These are phyloP conservation scores for Cymbopogon citratus DNA, from an alignment of 176 grass and related monocot genomes.

Conservation along the genomic window DNA sequence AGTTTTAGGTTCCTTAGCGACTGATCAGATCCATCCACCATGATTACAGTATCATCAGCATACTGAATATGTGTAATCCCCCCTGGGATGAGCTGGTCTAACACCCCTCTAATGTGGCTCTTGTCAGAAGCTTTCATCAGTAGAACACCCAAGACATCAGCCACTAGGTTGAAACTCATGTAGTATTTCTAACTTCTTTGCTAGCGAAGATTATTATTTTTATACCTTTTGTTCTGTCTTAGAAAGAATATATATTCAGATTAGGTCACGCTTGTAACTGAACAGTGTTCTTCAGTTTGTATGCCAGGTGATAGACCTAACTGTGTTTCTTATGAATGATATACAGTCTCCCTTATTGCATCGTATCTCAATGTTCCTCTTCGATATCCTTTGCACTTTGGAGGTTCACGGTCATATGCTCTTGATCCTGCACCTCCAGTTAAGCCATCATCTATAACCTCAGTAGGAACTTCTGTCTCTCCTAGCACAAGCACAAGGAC, in stretches of 20 bases:
- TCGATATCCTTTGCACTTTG: conserved; percentile 80
- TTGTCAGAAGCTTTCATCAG: too few species aligned
- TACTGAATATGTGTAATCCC: too few species aligned
- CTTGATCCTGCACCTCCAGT: conserved; percentile 68
- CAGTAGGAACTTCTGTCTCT: conserved; percentile 35
- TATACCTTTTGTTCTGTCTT: background rate
- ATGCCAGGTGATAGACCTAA: background rate
- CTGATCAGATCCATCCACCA: too few species aligned
- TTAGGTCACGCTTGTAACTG: background rate
- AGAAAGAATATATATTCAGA: conserved; percentile 8
- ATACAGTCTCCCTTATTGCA: conserved; percentile 69
- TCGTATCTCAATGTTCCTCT: conserved; percentile 78
- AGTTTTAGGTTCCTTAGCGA: too few species aligned
- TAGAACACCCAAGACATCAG: too few species aligned
- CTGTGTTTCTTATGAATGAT: conserved; percentile 35
- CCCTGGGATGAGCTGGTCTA: too few species aligned
- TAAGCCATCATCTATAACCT: conserved; percentile 42
- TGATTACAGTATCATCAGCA: too few species aligned
- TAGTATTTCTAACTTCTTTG: background rate
- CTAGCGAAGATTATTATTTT: background rate
- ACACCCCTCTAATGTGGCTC: too few species aligned
- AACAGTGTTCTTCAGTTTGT: background rate
- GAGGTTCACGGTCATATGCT: conserved; percentile 76
- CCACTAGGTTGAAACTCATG: too few species aligned
- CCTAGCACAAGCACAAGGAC: conserved; percentile 30